These are phyloP conservation scores for Syncephalis plumigaleata DNA, from an alignment of 371 early-diverging fungal species.

Conservation along the genomic window DNA sequence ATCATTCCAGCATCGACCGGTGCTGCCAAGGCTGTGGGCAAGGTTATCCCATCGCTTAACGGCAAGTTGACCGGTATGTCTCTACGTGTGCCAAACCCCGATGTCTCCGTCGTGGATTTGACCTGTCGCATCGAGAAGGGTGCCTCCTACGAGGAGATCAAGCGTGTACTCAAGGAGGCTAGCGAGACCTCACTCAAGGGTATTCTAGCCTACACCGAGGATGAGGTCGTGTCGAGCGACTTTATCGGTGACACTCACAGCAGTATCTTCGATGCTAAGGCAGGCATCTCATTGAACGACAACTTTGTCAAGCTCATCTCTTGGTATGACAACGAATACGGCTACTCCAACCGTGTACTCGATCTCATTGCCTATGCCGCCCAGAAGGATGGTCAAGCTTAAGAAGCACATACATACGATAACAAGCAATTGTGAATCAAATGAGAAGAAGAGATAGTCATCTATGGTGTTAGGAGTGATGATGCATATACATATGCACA, in stretches of 20 bases:
- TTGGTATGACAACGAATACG: conserved; percentile 91
- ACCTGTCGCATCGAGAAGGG: conserved; percentile 82
- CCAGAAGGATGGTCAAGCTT: conserved; percentile 22
- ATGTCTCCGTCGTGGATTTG: conserved; percentile 98
- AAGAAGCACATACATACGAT: too few species aligned
- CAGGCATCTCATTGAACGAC: conserved; percentile 91
- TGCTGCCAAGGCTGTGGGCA: conserved; percentile 98
- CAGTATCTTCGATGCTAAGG: conserved; percentile 93
- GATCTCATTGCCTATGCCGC: conserved; percentile 72
- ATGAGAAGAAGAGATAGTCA: too few species aligned
- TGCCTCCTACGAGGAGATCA: conserved; percentile 83
- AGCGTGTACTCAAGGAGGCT: conserved; percentile 65
- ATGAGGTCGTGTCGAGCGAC: conserved; percentile 95
- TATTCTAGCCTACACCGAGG: conserved; percentile 90
- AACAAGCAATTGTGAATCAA: too few species aligned
- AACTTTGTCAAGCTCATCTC: conserved; percentile 97
- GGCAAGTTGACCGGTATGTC: conserved; percentile 98
- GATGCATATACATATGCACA: too few species aligned
- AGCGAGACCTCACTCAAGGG: conserved; percentile 74
- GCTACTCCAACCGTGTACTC: conserved; percentile 88
- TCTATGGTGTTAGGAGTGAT: too few species aligned
- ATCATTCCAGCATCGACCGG: conserved; percentile 99
- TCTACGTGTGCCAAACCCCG: conserved; percentile 93
- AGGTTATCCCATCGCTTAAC: conserved; percentile 93
- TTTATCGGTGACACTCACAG: conserved; percentile 84